These are phyloP conservation scores for Ogataea paraovalis DNA, from an alignment of 805 yeast species.

Conservation along the genomic window DNA sequence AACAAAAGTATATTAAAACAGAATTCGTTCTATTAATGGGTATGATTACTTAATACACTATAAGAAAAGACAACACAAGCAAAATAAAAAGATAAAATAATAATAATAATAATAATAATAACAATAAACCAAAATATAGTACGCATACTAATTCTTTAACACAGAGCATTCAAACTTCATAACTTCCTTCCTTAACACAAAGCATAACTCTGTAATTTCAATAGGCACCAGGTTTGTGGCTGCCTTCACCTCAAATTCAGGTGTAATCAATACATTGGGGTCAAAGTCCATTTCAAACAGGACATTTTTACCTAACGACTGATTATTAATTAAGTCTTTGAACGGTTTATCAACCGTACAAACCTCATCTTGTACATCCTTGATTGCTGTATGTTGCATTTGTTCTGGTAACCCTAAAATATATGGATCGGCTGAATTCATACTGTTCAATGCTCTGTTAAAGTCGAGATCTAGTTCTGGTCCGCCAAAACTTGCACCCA, in stretches of 20 bases:
- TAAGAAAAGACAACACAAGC: no score
- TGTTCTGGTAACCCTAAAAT: neutral
- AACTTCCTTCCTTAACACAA: slow-evolving; percentile 8
- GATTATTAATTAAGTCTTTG: neutral
- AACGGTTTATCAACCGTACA: slow-evolving; percentile 1
- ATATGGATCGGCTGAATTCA: neutral
- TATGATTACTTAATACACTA: no score
- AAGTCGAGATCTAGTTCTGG: neutral
- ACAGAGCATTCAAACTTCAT: slow-evolving; percentile 5
- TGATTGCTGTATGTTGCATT: no score
- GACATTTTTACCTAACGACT: slow-evolving; percentile 4
- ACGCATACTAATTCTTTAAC: neutral
- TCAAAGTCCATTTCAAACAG: slow-evolving; percentile 11
- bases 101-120: neutral
- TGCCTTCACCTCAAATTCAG: slow-evolving; percentile 4
- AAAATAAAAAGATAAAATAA: neutral
- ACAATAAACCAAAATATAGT: neutral
- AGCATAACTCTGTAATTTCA: slow-evolving; percentile 6
- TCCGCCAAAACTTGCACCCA: neutral
- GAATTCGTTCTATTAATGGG: no score
- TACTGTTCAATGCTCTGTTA: neutral
- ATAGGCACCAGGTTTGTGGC: neutral
- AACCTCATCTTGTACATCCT: neutral
- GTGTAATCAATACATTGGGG: slow-evolving; percentile 8
- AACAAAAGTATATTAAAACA: no score